Conservation (phyloP, 345 rosid species). For the Litchi chinensis region DNA sequence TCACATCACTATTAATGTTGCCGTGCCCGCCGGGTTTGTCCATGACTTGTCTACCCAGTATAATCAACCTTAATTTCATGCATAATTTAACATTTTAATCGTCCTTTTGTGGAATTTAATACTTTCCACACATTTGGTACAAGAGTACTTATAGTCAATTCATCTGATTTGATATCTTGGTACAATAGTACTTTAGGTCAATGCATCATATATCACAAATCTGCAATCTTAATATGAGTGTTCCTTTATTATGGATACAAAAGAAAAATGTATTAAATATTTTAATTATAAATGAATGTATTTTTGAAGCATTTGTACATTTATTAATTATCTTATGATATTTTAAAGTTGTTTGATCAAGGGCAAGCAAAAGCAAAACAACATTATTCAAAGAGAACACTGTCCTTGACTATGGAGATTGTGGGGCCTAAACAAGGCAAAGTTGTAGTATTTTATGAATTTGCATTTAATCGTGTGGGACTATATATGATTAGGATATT, state of each 20-base stretch:
- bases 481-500: not conserved
- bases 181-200: too few species aligned
- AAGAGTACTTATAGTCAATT: constrained; percentile 8
- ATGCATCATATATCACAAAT: too few species aligned
- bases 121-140: constrained; percentile 3
- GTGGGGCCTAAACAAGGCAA: not conserved
- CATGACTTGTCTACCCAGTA: not conserved
- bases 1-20: not conserved
- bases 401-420: not conserved
- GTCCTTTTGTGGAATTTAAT: not conserved
- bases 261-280: too few species aligned
- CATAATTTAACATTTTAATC: not conserved
- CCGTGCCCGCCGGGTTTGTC: not conserved
- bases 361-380: not conserved
- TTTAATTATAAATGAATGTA: too few species aligned
- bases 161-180: not conserved
- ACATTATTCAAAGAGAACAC: not conserved
- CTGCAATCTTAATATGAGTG: too few species aligned
- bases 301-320: too few species aligned
- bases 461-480: not conserved
- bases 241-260: too few species aligned
- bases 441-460: not conserved
- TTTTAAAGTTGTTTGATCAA: not conserved
- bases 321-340: too few species aligned
- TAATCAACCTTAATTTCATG: not conserved